phyloP scores from a whole-genome alignment of 352 stramenopile genomes.

The Thalassiosira hispida region DNA sequence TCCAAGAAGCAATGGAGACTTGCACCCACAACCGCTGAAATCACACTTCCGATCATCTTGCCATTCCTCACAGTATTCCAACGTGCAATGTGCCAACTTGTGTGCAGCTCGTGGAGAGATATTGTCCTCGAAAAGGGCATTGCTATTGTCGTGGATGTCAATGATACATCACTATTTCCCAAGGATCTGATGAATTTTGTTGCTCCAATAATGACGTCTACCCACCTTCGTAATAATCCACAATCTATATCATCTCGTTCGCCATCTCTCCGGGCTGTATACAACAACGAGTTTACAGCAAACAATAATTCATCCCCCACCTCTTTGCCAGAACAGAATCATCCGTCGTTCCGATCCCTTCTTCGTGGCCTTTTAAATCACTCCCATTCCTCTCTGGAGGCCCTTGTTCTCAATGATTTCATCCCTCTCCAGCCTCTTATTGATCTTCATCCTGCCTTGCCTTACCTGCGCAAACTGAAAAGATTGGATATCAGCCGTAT shows the following conservation, averaged over 20 bases:
- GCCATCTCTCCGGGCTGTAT: no score
- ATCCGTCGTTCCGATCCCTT: conserved; percentile 26
- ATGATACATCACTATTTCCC: conserved; percentile 48
- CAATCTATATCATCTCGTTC: no score
- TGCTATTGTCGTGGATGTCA: conserved; percentile 56
- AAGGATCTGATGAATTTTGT: conserved; percentile 3
- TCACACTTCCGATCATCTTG: conserved; percentile 61
- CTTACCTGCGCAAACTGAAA: conserved; percentile 58
- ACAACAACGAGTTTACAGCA: no score
- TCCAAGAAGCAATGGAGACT: conserved; percentile 28
- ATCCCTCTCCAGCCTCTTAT: conserved; percentile 37
- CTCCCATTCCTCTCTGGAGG: conserved; percentile 58
- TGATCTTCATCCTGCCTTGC: conserved; percentile 63
- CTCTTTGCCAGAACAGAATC: background rate
- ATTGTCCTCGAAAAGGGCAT: conserved; percentile 60
- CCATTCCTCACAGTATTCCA: conserved; percentile 55
- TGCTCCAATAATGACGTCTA: conserved; percentile 3
- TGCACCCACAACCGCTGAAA: conserved; percentile 51
- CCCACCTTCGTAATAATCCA: conserved; percentile 12
- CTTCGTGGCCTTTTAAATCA: conserved; percentile 56
- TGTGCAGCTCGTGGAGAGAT: conserved; percentile 56
- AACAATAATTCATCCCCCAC: no score
- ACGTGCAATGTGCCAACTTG: conserved; percentile 55
- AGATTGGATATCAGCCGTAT: conserved; percentile 64
- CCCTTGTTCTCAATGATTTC: conserved; percentile 64